Evolutionary conservation across 495 filamentous ascomycete species (phyloP).

Genomic region (Bathelium albidoporum): DNA sequence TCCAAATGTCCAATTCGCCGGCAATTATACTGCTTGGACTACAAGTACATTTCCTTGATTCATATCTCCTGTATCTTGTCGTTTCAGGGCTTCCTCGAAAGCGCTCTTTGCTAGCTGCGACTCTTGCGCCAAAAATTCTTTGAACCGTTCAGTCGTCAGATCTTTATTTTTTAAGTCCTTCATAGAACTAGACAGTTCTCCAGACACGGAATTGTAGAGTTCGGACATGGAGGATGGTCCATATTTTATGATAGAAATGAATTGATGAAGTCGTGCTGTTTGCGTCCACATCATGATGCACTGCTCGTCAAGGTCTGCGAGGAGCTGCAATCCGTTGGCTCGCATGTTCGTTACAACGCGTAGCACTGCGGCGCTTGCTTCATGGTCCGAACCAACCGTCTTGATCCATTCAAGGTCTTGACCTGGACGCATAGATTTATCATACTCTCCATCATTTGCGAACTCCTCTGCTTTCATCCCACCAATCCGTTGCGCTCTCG

Average conservation of each 20-base stretch:
- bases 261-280: too few species aligned
- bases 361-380: background rate
- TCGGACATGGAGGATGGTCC: too few species aligned
- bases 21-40: too few species aligned
- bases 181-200: background rate
- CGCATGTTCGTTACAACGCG: background rate
- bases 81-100: too few species aligned
- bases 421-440: too few species aligned
- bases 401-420: too few species aligned
- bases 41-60: too few species aligned
- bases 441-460: background rate
- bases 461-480: background rate
- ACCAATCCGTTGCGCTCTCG: background rate
- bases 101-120: background rate
- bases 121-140: background rate
- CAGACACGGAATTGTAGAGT: too few species aligned
- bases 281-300: background rate
- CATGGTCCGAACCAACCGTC: background rate
- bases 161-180: too few species aligned
- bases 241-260: too few species aligned
- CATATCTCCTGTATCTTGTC: too few species aligned
- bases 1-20: too few species aligned
- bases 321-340: background rate
- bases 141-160: background rate
- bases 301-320: background rate